Evolutionary conservation across 192 early-diverging fungal genomes (phyloP).

Genomic region (Linderina pennispora): DNA sequence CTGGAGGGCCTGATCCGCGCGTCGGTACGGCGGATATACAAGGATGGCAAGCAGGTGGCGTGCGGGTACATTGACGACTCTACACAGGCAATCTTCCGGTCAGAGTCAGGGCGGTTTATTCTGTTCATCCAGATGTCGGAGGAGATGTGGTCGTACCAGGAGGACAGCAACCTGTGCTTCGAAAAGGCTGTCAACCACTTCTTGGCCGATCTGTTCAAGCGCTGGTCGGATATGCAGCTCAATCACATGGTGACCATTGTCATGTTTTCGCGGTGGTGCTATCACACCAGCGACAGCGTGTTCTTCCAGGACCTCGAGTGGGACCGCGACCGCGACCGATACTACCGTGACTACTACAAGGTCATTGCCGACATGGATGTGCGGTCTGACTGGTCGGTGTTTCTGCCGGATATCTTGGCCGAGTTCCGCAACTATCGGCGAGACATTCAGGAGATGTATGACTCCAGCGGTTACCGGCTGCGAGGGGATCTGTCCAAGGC

Average conservation of each 20-base stretch:
- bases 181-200: conserved; percentile 90
- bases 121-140: conserved; percentile 94
- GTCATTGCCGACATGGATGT: conserved; percentile 88
- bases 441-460: conserved; percentile 38
- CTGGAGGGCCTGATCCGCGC: conserved; percentile 68
- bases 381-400: conserved; percentile 44
- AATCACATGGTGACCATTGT: conserved; percentile 97
- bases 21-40: conserved; percentile 74
- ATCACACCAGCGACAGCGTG: conserved; percentile 49
- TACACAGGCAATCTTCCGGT: conserved; percentile 88
- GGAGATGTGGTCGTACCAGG: conserved; percentile 98
- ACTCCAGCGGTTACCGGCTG: conserved; percentile 36
- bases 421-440: conserved; percentile 42
- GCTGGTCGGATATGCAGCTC: conserved; percentile 73
- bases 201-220: conserved; percentile 78
- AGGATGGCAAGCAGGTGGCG: conserved; percentile 54
- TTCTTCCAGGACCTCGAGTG: conserved; percentile 43
- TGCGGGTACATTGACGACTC: conserved; percentile 74
- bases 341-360: conserved; percentile 91
- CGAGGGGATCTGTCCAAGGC: conserved; percentile 78
- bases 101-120: conserved; percentile 90
- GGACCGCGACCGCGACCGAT: conserved; percentile 51
- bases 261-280: conserved; percentile 85
- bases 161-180: conserved; percentile 93
- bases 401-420: conserved; percentile 51